Base-by-base conservation (phyloP, 2,329 filamentous ascomycete genomes). In the Aureobasidium sp. region DNA sequence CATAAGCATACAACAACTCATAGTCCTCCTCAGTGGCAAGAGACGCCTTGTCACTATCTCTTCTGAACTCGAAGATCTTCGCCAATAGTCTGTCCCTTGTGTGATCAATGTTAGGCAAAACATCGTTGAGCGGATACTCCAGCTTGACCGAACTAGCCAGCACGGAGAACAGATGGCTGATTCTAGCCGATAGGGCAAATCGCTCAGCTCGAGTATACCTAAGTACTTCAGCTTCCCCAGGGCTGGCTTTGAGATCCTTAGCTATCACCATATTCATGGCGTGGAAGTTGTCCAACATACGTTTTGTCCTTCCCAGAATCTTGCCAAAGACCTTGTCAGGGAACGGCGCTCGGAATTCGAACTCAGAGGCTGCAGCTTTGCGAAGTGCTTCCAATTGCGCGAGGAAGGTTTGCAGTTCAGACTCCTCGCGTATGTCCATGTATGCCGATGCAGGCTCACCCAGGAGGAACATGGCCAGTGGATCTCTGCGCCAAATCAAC, bases 401-500 rank as follows among this genome's bases (percentile, higher is more conserved):
- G 7, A 82, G 72, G 70, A 93, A 97, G 63, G 89, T 86, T 70
- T 96, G 91, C 60, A 99, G 82, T 46, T 91, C 88, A 5, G 89
- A 84, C 72, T 96, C 92, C 74, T 97, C 94, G 39, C 87, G 84
- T n/a, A 91, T 84, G 65, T 87, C 87, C 83, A 97, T 91, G 73
- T 96, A 97, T 61, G 78, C 69, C 67, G 69, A 70, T 26, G 66
- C 61, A 2, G 73, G 71, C 41, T 69, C 65, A 64, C 76, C 76
- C 2, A 74, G 70, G 1, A 80, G 71, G 15, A 96, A 81, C 7
- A 87, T 84, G 5, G 89, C 87, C 27, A 99, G 79, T 0, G 94
- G 94, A 9, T 95, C 93, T 48, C 92, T 86, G 76, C 93, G 96
- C 94, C 94, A 99, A 66, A 97, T 92, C 37, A 99, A 82, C 17